Evolutionary conservation across 805 yeast genomes (phyloP).

Genomic region (Saturnispora diversa): DNA sequence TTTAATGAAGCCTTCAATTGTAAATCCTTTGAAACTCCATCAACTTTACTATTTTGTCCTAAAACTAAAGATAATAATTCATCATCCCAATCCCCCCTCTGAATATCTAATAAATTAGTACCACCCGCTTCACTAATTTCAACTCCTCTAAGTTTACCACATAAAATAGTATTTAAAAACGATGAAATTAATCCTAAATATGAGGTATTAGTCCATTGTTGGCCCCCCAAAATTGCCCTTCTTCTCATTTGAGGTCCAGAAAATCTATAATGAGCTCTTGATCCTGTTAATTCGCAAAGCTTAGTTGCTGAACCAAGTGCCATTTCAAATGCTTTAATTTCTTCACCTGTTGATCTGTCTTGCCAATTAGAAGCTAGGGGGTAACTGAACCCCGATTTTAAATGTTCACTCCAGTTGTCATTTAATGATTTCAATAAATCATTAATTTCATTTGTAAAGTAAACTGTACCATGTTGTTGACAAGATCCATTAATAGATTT

Average conservation of each 20-base stretch:
- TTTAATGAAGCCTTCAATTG: slow-evolving; percentile 30
- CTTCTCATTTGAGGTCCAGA: slow-evolving; percentile 90
- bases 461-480: slow-evolving; percentile 90
- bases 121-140: slow-evolving; percentile 92
- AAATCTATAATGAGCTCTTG: slow-evolving; percentile 81
- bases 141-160: slow-evolving; percentile 54
- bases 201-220: slow-evolving; percentile 45
- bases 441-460: slow-evolving; percentile 52
- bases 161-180: slow-evolving; percentile 62
- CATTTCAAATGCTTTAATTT: slow-evolving; percentile 52
- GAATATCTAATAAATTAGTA: slow-evolving; percentile 77
- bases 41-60: slow-evolving; percentile 39
- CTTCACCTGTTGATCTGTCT: slow-evolving; percentile 77
- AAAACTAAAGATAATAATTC: slow-evolving; percentile 48
- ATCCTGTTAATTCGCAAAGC: slow-evolving; percentile 68
- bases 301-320: slow-evolving; percentile 50
- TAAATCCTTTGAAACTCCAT: slow-evolving; percentile 27
- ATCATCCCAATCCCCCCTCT: slow-evolving; percentile 46
- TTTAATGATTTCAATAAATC: slow-evolving; percentile 34
- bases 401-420: slow-evolving; percentile 35
- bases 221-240: slow-evolving; percentile 44
- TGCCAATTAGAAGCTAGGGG: slow-evolving; percentile 87
- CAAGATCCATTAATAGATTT: slow-evolving; percentile 75
- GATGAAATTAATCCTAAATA: slow-evolving; percentile 71
- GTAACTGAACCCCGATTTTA: slow-evolving; percentile 48